Evolutionary conservation across 164 flowering plant species (phyloP), one percentile per base, ranked within the genome.

Genomic region (Tetrastigma voinierianum): DNA sequence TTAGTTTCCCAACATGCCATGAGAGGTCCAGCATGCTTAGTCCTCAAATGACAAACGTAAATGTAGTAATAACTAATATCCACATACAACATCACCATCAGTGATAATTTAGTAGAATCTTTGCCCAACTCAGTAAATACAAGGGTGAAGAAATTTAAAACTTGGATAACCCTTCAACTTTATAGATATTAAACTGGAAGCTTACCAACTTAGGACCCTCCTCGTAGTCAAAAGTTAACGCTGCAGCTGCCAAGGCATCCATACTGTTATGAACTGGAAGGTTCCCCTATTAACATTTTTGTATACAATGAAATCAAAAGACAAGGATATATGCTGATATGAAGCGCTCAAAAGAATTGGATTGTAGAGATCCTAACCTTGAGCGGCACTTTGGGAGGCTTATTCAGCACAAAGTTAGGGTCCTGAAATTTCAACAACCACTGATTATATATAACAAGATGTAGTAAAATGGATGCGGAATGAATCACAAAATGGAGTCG

Each of bases 181-280:
- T n/a, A 15, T 8, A 1, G 44, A 55, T 18, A 14, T 49, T 51
- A 19, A 57, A 57, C 25, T 18, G 51, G 57, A 54, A 60, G 20
- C 74, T 81, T 77, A 91, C 97, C 93, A 94, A 71, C 65, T 86
- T 86, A 24, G 98, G 98, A 68, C 95, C 96, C 72, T 94, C 96
- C 49, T 88, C 86, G 65, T 81, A 68, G 68, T 82, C 88, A 70
- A 87, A 91, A 40, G 90, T 82, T 72, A 94, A 73, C 59, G 98
- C 96, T 23, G 91, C 93, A 72, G 92, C 95, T 10, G 97, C 98
- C 77, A 91, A 80, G 9, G 92, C 98, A 82, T 91, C 98, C 98
- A 91, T 87, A 82, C 95, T 86, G 70, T 94, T 94, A 77, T 94
- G 98, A 81, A 94, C 87, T 24, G 97, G 91, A 67, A 91, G 67